These are phyloP conservation scores for Spathaspora girioi DNA, from an alignment of 805 yeast genomes.

Conservation along the genomic window DNA sequence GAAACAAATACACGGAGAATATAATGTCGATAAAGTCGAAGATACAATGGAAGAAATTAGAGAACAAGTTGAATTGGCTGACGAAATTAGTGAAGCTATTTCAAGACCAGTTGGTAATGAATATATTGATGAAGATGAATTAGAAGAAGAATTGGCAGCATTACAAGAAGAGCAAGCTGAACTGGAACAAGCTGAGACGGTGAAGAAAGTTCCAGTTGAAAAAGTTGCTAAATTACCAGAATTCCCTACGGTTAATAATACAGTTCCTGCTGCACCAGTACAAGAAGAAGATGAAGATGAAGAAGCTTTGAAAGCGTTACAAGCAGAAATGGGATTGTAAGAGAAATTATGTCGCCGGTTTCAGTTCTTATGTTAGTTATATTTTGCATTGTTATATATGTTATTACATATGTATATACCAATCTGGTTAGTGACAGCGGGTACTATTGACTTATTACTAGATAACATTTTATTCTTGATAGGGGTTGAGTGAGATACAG, in stretches of 20 bases:
- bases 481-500: background rate
- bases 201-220: constrained; percentile 8
- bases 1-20: constrained; percentile 93
- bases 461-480: background rate
- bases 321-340: constrained; percentile 82
- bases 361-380: background rate
- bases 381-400: background rate
- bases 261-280: constrained; percentile 40
- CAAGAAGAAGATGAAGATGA: constrained; percentile 66
- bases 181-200: constrained; percentile 14
- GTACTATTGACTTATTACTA: background rate
- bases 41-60: constrained; percentile 97
- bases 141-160: constrained; percentile 89
- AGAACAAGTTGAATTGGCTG: constrained; percentile 93
- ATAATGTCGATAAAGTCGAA: constrained; percentile 95
- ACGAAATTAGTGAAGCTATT: constrained; percentile 94
- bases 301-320: constrained; percentile 73
- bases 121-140: constrained; percentile 83
- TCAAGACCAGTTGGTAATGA: constrained; percentile 89
- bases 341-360: background rate
- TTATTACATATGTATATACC: background rate
- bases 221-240: constrained; percentile 39
- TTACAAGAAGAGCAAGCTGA: constrained; percentile 80
- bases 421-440: background rate
- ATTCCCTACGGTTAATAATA: constrained; percentile 42